Percentiles rank a stretch among this genome's conserved stretches.
These are phyloP conservation scores for Leccinum disarticulatum DNA, from an alignment of 768 basidiomycete genomes.

Conservation along the genomic window DNA sequence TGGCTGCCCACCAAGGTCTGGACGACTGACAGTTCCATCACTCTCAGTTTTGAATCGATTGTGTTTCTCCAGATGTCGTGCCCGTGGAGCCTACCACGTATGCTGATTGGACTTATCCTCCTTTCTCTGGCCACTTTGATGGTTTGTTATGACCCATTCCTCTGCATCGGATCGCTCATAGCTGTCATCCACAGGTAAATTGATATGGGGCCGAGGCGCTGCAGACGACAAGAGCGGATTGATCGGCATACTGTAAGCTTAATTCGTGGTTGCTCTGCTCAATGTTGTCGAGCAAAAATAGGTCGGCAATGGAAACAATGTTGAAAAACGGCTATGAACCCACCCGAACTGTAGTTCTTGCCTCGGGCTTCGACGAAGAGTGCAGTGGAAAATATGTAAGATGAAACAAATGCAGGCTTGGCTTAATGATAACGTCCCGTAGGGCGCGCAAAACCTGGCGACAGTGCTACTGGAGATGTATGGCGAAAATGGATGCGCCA, in stretches of 20 bases:
- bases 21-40: neutral
- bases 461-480: slow-evolving; percentile 55
- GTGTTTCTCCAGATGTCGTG: slow-evolving; percentile 53
- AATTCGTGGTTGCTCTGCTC: neutral
- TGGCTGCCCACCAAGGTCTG: slow-evolving; percentile 55
- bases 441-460: slow-evolving; percentile 58
- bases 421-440: neutral
- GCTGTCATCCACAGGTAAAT: slow-evolving; percentile 25
- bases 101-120: slow-evolving; percentile 58
- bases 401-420: neutral
- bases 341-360: slow-evolving; percentile 56
- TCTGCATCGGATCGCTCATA: neutral
- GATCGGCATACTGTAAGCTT: slow-evolving; percentile 57
- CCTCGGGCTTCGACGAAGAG: slow-evolving; percentile 81
- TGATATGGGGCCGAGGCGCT: slow-evolving; percentile 52
- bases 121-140: slow-evolving; percentile 63
- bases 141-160: slow-evolving; percentile 31
- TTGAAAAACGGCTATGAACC: slow-evolving; percentile 65
- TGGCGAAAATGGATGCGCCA: slow-evolving; percentile 68
- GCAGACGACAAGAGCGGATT: slow-evolving; percentile 67
- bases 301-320: slow-evolving; percentile 61
- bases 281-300: slow-evolving; percentile 17
- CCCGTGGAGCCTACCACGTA: slow-evolving; percentile 59
- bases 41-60: neutral
- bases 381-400: slow-evolving; percentile 48